phyloP scores from a whole-genome alignment of 2,329 filamentous ascomycete genomes.

The Penicillium sp. region DNA sequence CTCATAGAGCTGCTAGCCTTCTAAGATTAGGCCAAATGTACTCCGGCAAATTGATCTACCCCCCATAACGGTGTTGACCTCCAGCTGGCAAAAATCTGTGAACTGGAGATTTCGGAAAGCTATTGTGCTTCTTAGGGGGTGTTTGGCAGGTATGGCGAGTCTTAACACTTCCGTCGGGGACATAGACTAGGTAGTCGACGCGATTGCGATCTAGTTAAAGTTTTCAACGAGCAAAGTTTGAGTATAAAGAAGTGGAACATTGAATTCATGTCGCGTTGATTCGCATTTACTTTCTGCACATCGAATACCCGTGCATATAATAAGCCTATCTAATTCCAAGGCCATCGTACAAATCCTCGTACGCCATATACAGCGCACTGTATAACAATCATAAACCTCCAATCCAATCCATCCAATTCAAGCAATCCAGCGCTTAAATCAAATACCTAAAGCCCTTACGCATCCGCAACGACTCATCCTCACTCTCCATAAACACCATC shows the following conservation, averaged over 20 bases:
- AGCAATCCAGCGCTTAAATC: constrained; percentile 18
- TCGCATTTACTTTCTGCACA: neutral
- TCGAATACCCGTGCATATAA: neutral
- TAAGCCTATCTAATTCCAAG: neutral
- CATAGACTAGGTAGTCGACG: too few relatives aligned
- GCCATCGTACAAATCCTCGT: neutral
- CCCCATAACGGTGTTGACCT: too few relatives aligned
- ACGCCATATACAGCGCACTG: neutral
- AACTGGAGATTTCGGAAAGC: too few relatives aligned
- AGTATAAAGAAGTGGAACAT: neutral
- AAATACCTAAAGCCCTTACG: constrained; percentile 34
- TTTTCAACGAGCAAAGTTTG: too few relatives aligned
- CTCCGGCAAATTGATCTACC: too few relatives aligned
- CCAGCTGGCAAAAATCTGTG: too few relatives aligned
- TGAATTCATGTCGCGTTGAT: neutral
- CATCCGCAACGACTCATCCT: constrained; percentile 29
- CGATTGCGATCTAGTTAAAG: too few relatives aligned
- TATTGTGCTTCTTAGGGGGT: too few relatives aligned
- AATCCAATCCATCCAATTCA: neutral
- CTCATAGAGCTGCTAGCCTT: too few relatives aligned
- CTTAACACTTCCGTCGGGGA: too few relatives aligned
- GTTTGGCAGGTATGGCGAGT: too few relatives aligned
- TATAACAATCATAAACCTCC: neutral
- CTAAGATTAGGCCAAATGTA: too few relatives aligned
- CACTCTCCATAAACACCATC: constrained; percentile 16